Percentiles rank a stretch among this genome's conserved stretches.
phyloP scores from a whole-genome alignment of 192 early-diverging fungal genomes.

The Backusella mclennaniae region DNA sequence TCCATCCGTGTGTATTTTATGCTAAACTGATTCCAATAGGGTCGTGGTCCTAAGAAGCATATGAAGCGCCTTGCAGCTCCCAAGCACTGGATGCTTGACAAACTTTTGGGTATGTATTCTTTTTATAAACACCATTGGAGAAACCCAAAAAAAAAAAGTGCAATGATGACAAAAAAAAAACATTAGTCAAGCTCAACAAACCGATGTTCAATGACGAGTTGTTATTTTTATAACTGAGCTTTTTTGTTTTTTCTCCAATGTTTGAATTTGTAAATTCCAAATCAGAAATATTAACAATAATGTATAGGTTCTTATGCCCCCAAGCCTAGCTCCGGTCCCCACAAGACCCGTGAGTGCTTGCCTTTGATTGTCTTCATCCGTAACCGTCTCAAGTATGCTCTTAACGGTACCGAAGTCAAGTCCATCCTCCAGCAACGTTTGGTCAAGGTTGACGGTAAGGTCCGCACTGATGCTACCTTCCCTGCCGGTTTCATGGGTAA shows the following conservation, averaged over 20 bases:
- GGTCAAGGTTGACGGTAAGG: conserved; percentile 99
- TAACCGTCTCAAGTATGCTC: conserved; percentile 99
- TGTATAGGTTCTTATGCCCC: conserved; percentile 34
- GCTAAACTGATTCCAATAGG: conserved; percentile 8
- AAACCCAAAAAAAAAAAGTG: neutral
- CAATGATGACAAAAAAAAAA: conserved; percentile 6
- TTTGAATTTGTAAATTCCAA: neutral
- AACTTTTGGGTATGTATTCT: conserved; percentile 79
- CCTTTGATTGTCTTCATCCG: conserved; percentile 98
- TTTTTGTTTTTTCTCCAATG: neutral
- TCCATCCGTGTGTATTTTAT: conserved; percentile 1
- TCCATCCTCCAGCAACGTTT: conserved; percentile 97
- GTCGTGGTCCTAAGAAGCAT: conserved; percentile 96
- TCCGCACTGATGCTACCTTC: conserved; percentile 94
- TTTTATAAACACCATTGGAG: neutral
- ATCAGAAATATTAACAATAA: neutral
- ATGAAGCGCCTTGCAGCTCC: conserved; percentile 99
- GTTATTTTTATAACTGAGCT: conserved; percentile 9
- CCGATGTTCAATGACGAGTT: conserved; percentile 25
- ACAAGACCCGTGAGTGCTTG: conserved; percentile 99
- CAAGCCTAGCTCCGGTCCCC: conserved; percentile 48
- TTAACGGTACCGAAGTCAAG: conserved; percentile 96
- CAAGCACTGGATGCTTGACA: conserved; percentile 99
- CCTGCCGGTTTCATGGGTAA: conserved; percentile 97
- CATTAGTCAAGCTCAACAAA: conserved; percentile 31